phyloP scores from a whole-genome alignment of 2,329 filamentous ascomycete genomes.

The Pseudophaeomoniella oleicola region DNA sequence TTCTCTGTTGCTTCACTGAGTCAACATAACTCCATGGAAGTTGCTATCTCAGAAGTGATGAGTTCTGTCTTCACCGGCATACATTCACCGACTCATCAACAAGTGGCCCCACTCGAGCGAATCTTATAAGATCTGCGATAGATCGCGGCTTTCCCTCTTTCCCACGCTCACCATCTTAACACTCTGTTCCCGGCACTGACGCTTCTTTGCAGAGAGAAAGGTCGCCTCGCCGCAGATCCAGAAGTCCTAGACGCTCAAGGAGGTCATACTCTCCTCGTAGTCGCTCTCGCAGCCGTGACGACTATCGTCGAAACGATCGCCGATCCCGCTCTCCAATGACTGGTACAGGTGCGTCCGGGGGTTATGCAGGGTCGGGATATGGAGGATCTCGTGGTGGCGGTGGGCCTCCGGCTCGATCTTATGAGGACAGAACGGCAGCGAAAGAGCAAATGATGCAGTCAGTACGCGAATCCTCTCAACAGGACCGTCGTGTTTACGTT shows the following conservation, averaged over 20 bases:
- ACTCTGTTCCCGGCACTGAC: constrained; percentile 22
- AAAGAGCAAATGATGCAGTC: constrained; percentile 95
- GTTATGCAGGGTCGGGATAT: constrained; percentile 48
- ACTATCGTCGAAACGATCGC: constrained; percentile 60
- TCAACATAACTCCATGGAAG: too few relatives aligned
- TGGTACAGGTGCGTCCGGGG: constrained; percentile 53
- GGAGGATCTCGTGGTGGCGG: constrained; percentile 45
- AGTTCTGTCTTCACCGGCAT: too few relatives aligned
- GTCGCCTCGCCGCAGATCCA: constrained; percentile 55
- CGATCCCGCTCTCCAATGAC: constrained; percentile 77
- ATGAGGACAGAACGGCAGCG: constrained; percentile 68
- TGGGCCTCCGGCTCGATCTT: constrained; percentile 53
- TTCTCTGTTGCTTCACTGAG: too few relatives aligned
- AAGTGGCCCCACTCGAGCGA: too few relatives aligned
- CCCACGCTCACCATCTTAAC: too few relatives aligned
- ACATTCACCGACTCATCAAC: too few relatives aligned
- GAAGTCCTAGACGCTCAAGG: constrained; percentile 63
- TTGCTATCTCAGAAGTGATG: too few relatives aligned
- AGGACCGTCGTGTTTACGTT: constrained; percentile 98
- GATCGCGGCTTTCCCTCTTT: constrained; percentile 1
- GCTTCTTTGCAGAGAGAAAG: constrained; percentile 63
- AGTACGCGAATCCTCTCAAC: constrained; percentile 86
- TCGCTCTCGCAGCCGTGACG: constrained; percentile 65
- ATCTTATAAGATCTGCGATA: background rate
- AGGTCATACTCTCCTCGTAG: constrained; percentile 68